phyloP scores from a whole-genome alignment of 345 rosid genomes.

The Laguncularia racemosa region DNA sequence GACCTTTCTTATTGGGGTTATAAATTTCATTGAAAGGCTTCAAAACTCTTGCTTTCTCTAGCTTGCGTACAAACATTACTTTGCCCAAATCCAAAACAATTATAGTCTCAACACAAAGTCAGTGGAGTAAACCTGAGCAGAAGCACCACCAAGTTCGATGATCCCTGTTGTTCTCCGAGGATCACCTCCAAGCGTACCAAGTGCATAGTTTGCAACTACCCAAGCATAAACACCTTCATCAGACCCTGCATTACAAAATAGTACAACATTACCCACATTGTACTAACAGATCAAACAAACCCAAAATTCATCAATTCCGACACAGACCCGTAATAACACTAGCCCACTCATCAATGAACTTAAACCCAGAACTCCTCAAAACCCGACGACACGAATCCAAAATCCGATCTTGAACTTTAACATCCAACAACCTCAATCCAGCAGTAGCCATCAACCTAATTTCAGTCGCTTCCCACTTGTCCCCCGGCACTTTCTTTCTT shows the following conservation, averaged over 20 bases:
- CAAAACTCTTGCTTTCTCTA: too few species aligned
- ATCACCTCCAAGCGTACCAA: conserved; percentile 73
- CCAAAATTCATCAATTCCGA: neutral
- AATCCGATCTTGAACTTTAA: conserved; percentile 44
- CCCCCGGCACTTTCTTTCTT: conserved; percentile 43
- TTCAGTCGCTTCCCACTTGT: conserved; percentile 58
- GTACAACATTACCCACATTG: conserved; percentile 10
- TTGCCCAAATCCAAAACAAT: neutral
- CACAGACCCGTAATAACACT: conserved; percentile 67
- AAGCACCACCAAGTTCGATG: conserved; percentile 97
- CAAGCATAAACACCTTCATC: conserved; percentile 97
- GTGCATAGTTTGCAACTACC: conserved; percentile 83
- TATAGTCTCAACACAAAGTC: neutral
- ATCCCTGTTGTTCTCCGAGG: conserved; percentile 75
- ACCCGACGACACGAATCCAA: conserved; percentile 43
- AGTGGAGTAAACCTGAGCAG: conserved; percentile 61
- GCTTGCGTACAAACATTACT: neutral
- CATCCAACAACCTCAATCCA: conserved; percentile 69
- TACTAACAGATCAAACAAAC: neutral
- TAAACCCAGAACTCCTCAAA: conserved; percentile 59
- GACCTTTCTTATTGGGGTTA: too few species aligned
- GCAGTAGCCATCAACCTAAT: conserved; percentile 93
- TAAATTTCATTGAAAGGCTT: too few species aligned
- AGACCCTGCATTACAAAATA: conserved; percentile 45
- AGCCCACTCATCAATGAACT: conserved; percentile 65